Percentiles rank a stretch among this genome's conserved stretches.
Conservation (phyloP, 2,329 filamentous ascomycete species). For the Paramyrothecium sp. region DNA sequence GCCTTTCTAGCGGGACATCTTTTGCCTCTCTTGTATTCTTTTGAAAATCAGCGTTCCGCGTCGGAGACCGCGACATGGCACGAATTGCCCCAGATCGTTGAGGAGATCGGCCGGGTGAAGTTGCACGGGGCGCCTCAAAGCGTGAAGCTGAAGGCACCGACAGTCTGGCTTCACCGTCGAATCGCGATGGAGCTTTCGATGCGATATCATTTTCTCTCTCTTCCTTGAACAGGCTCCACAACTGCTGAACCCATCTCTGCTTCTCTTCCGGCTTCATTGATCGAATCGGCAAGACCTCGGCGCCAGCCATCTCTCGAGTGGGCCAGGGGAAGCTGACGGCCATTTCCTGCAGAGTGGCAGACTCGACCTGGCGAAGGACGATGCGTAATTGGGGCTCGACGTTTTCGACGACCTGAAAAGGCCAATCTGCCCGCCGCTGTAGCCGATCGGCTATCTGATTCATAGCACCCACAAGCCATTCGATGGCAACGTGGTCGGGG, state of each 20-base stretch:
- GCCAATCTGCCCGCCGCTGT: conserved; percentile 26
- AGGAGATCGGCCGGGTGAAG: neutral
- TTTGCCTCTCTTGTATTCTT: neutral
- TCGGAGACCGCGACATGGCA: conserved; percentile 9
- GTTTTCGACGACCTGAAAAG: conserved; percentile 24
- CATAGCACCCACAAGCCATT: conserved; percentile 31
- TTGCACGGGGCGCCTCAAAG: conserved; percentile 15
- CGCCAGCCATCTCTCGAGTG: conserved; percentile 30
- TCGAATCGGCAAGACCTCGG: conserved; percentile 30
- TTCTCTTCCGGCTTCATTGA: conserved; percentile 33
- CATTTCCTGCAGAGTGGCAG: conserved; percentile 30
- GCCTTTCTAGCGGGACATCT: conserved; percentile 8
- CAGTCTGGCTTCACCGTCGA: conserved; percentile 6
- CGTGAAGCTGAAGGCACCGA: conserved; percentile 8
- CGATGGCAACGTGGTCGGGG: conserved; percentile 28
- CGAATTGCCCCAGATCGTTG: conserved; percentile 2
- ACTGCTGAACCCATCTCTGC: conserved; percentile 27
- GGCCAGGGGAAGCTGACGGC: conserved; percentile 35
- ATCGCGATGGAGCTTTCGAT: conserved; percentile 3
- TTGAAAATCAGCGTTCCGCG: neutral
- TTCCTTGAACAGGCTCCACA: conserved; percentile 25
- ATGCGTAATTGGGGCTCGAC: conserved; percentile 29
- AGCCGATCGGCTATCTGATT: conserved; percentile 28
- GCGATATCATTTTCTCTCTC: conserved; percentile 13
- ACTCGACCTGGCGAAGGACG: conserved; percentile 27